These are phyloP conservation scores for Seiridium cupressi DNA, from an alignment of 2,329 filamentous ascomycete genomes.

Conservation along the genomic window DNA sequence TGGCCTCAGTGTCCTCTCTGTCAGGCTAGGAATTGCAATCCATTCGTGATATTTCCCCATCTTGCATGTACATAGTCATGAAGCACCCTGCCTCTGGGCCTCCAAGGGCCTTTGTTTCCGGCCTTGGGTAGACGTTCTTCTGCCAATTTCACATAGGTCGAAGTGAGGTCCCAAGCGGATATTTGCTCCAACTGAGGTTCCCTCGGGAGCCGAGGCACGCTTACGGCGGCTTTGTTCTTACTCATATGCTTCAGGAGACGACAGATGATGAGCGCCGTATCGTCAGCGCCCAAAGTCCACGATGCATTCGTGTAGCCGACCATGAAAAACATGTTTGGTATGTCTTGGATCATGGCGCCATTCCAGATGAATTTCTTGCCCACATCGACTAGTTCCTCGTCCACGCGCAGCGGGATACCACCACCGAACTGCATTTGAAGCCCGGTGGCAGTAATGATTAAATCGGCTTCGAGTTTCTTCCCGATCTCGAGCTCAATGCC, in stretches of 20 bases:
- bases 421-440: constrained; percentile 59
- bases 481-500: constrained; percentile 48
- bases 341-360: constrained; percentile 61
- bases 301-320: constrained; percentile 65
- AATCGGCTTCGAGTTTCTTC: constrained; percentile 56
- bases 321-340: constrained; percentile 62
- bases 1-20: too few relatives aligned
- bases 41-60: constrained; percentile 1
- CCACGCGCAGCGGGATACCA: constrained; percentile 49
- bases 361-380: constrained; percentile 59
- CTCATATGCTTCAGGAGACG: constrained; percentile 50
- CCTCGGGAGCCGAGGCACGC: background rate
- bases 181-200: background rate
- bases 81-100: background rate
- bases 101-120: background rate
- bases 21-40: background rate
- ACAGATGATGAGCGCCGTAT: constrained; percentile 44
- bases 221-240: background rate
- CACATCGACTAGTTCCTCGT: constrained; percentile 48
- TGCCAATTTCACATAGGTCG: constrained; percentile 4
- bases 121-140: background rate
- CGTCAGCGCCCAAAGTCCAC: constrained; percentile 67
- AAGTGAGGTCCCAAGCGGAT: constrained; percentile 1
- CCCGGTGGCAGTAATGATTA: constrained; percentile 69
- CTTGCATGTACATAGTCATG: constrained; percentile 1